Base-by-base conservation (phyloP, 208 protist genomes). In the Leishmania amazonensis region DNA sequence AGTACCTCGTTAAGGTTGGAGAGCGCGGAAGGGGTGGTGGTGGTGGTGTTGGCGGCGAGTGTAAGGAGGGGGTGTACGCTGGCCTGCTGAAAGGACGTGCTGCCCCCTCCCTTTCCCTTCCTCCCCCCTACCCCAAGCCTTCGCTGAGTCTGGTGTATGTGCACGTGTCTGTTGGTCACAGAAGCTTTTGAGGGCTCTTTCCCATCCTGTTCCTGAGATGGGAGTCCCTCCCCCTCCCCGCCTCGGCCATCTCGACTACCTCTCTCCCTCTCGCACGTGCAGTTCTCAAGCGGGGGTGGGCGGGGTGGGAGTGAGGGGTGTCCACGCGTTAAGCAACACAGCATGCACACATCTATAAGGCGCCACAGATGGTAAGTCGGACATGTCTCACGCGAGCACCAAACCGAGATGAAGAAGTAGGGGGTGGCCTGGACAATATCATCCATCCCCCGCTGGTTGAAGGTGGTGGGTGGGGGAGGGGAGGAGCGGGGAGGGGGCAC, bases 101-200 rank as follows among this genome's bases (percentile, higher is more conserved):
- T 49, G 40, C 17, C 21, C 67, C 24, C 45, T 54, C 28, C 70
- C 21, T 19, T 40, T 31, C 67, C 31, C 72, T 53, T 40, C 51
- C 13, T 13, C 54, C 3, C 54, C 24, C 57, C 11, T 24, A 5
- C 57, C 24, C 57, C 42, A 21, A 74, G 2, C 42, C n/a, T 35
- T 40, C 8, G 3, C 35, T 47, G 51, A 75, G 2, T 35, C 53
- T 11, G 4, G 57, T 68, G 49, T 71, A n/a, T 31, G 57, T 77
- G 24, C 58, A 54, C 47, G 58, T 68, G 71, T 60, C n/a, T 53
- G 47, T 75, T 75, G 68, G 21, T 68, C 73, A 77, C 73, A 77
- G 35, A 64, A 7, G 38, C 47, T 77, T n/a, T 15, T 47, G 8
- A 7, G 47, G 9, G 24, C 31, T 62, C 49, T 38, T 60, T 31